Conservation (phyloP, 768 basidiomycete species). For the Gelatoporia subvermispora region DNA sequence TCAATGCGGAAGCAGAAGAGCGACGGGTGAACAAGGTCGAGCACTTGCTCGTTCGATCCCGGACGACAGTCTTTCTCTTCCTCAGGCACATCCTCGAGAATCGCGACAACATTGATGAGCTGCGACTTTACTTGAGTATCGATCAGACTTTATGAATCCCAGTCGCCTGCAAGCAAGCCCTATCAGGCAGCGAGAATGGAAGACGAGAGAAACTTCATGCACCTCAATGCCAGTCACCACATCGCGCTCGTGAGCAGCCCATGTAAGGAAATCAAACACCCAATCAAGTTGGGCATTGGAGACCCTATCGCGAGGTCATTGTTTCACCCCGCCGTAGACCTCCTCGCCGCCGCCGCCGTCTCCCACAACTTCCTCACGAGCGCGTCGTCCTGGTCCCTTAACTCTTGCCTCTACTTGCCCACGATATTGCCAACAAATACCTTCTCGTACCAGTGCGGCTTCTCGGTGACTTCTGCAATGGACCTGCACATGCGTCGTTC, state of each 20-base stretch:
- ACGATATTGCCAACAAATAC: constrained; percentile 7
- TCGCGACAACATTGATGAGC: background rate
- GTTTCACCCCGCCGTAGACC: background rate
- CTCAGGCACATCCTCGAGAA: constrained; percentile 34
- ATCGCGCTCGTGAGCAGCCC: constrained; percentile 8
- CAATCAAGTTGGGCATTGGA: constrained; percentile 7
- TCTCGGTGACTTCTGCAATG: constrained; percentile 8
- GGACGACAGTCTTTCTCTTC: constrained; percentile 43
- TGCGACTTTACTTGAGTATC: background rate
- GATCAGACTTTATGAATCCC: background rate
- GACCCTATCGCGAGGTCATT: background rate
- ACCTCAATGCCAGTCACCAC: constrained; percentile 8
- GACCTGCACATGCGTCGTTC: too few relatives aligned
- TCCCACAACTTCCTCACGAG: constrained; percentile 2
- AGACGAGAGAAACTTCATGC: background rate
- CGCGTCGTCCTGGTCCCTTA: constrained; percentile 7
- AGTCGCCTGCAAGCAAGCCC: background rate
- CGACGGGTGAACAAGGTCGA: constrained; percentile 43
- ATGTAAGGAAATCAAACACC: constrained; percentile 5
- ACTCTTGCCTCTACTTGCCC: constrained; percentile 8
- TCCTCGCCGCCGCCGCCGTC: background rate
- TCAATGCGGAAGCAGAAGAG: constrained; percentile 28
- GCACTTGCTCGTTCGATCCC: constrained; percentile 35
- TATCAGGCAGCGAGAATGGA: background rate
- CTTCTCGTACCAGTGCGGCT: constrained; percentile 16